Conservation (phyloP, 768 basidiomycete species). For the Russula vinacea region DNA sequence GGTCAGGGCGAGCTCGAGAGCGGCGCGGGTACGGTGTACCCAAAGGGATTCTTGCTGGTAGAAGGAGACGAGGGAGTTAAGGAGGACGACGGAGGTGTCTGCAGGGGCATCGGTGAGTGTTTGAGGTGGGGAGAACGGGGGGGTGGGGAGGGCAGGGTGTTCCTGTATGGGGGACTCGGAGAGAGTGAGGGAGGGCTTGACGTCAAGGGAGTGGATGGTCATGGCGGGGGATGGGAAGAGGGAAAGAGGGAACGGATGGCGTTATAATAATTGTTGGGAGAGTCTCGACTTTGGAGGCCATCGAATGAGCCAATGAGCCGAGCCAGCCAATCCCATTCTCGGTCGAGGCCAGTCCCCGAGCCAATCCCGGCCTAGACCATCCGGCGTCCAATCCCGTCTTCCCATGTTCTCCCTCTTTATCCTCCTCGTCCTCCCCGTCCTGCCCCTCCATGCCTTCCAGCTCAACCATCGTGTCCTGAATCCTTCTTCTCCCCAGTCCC, state of each 20-base stretch:
- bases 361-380: neutral
- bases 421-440: constrained; percentile 28
- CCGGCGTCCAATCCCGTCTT: neutral
- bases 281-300: constrained; percentile 16
- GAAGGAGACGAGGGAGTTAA: constrained; percentile 61
- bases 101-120: constrained; percentile 28
- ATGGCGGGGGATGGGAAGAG: constrained; percentile 18
- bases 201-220: constrained; percentile 27
- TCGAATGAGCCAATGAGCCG: neutral
- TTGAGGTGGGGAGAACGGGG: constrained; percentile 35
- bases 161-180: constrained; percentile 30
- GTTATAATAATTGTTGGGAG: constrained; percentile 12
- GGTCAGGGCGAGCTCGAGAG: constrained; percentile 50
- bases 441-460: constrained; percentile 31
- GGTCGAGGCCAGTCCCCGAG: neutral
- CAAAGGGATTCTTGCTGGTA: constrained; percentile 72
- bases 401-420: constrained; percentile 27
- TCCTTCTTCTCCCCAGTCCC: constrained; percentile 39
- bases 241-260: constrained; percentile 2
- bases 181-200: constrained; percentile 25
- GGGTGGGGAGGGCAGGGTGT: constrained; percentile 34
- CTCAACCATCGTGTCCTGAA: constrained; percentile 55
- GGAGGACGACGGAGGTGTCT: constrained; percentile 49
- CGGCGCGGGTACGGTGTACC: constrained; percentile 63
- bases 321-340: neutral